Evolutionary conservation across 805 yeast genomes (phyloP).

Genomic region (Cyberlindnera mrakii): DNA sequence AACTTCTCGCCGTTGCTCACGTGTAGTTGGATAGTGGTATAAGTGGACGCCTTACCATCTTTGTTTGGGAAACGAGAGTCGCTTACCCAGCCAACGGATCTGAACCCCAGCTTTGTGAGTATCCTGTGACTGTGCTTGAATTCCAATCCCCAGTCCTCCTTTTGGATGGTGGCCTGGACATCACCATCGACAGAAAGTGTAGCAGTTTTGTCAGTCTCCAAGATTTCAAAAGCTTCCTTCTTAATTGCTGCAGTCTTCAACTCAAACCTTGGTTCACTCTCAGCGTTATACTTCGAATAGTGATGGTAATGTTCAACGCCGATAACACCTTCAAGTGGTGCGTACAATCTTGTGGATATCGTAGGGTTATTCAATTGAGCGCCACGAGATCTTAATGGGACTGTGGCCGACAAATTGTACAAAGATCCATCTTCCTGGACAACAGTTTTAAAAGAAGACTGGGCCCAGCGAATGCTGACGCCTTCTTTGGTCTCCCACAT

Average conservation of each 20-base stretch:
- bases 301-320: constrained; percentile 20
- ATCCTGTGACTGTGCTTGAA: constrained; percentile 13
- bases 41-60: constrained; percentile 8
- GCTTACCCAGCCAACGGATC: constrained; percentile 19
- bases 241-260: constrained; percentile 4
- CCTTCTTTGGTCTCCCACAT: constrained; percentile 20
- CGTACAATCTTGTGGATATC: constrained; percentile 12
- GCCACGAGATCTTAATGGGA: constrained; percentile 9
- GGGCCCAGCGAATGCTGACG: constrained; percentile 17
- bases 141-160: constrained; percentile 13
- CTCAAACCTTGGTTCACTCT: constrained; percentile 15
- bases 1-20: constrained; percentile 20
- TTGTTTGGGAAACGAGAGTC: constrained; percentile 10
- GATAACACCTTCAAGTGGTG: constrained; percentile 15
- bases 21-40: constrained; percentile 16
- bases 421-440: constrained; percentile 11
- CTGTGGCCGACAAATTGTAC: constrained; percentile 12
- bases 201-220: constrained; percentile 4
- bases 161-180: constrained; percentile 11
- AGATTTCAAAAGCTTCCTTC: constrained; percentile 4
- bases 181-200: constrained; percentile 8
- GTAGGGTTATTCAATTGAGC: constrained; percentile 18
- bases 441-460: constrained; percentile 14
- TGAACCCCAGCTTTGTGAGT: constrained; percentile 18
- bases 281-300: constrained; percentile 12